Evolutionary conservation across 225 moss, liverwort and hornwort genomes (phyloP).

Genomic region (Rhytidiadelphus loreus): DNA sequence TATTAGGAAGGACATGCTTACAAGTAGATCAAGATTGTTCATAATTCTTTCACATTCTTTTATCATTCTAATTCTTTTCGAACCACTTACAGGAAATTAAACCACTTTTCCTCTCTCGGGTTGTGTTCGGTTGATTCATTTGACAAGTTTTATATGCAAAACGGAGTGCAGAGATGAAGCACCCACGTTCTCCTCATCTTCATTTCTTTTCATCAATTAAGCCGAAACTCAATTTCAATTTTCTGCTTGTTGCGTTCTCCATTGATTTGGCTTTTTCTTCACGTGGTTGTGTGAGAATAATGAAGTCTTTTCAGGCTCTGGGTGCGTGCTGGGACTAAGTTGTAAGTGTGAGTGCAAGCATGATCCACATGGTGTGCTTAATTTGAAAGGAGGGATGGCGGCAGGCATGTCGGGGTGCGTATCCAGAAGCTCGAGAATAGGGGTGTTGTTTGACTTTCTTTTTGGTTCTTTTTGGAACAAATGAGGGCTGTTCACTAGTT

Average conservation of each 20-base stretch:
- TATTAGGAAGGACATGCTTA: background rate
- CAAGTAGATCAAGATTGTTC: background rate
- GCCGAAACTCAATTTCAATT: background rate
- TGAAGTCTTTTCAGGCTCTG: background rate
- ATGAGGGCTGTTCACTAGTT: background rate
- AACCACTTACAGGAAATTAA: background rate
- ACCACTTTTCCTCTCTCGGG: background rate
- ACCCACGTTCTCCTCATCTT: background rate
- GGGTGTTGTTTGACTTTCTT: background rate
- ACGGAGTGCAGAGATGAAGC: background rate
- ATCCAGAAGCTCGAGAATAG: background rate
- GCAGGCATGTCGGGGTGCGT: background rate
- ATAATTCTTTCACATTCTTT: conserved; percentile 5
- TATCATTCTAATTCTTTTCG: background rate
- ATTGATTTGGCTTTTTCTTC: background rate
- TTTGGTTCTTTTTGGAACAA: background rate
- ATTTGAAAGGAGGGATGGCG: background rate
- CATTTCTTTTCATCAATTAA: background rate
- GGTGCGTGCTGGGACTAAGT: background rate
- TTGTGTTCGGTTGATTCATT: background rate
- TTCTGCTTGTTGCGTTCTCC: background rate
- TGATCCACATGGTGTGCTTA: background rate
- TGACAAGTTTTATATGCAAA: background rate
- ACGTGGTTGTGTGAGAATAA: background rate
- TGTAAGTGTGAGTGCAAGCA: background rate